Conservation (phyloP, 2,329 filamentous ascomycete species). For the Aspergillus sp. region DNA sequence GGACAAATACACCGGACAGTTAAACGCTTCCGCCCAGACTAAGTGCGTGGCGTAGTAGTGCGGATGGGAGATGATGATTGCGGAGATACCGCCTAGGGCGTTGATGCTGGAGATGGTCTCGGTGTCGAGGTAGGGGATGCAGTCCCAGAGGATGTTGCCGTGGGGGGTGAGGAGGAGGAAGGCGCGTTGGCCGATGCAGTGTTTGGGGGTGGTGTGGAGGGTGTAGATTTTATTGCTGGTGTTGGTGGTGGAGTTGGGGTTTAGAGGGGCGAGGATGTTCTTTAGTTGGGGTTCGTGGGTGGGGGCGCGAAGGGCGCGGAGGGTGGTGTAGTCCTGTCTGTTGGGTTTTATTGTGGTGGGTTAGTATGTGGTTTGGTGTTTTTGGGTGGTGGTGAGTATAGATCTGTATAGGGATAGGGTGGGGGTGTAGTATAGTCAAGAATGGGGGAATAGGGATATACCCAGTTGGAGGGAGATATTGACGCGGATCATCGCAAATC, state of each 20-base stretch:
- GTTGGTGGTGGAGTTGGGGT: not conserved
- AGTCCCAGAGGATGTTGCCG: slow-evolving; percentile 81
- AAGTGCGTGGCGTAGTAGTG: slow-evolving; percentile 80
- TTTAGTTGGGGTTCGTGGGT: slow-evolving; percentile 15
- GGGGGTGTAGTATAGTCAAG: not conserved
- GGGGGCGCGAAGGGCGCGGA: slow-evolving; percentile 26
- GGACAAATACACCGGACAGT: slow-evolving; percentile 69
- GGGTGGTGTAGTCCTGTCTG: slow-evolving; percentile 34
- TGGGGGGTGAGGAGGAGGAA: slow-evolving; percentile 65
- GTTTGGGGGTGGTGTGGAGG: slow-evolving; percentile 50
- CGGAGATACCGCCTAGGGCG: slow-evolving; percentile 64
- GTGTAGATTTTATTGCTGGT: slow-evolving; percentile 11
- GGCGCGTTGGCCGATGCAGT: slow-evolving; percentile 75
- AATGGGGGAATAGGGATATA: slow-evolving; percentile 10
- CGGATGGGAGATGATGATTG: slow-evolving; percentile 76
- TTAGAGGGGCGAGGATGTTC: slow-evolving; percentile 26
- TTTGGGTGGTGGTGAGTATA: not conserved
- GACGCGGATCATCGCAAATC: slow-evolving; percentile 36
- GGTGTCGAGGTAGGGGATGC: slow-evolving; percentile 68
- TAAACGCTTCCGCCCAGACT: slow-evolving; percentile 70
- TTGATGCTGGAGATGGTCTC: slow-evolving; percentile 62
- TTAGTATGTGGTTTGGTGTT: not conserved
- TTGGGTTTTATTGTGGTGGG: no score
- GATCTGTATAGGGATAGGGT: not conserved
- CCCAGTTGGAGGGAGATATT: slow-evolving; percentile 33